Evolutionary conservation across 306 rosid species (phyloP).

Genomic region (Prunus davidiana): DNA sequence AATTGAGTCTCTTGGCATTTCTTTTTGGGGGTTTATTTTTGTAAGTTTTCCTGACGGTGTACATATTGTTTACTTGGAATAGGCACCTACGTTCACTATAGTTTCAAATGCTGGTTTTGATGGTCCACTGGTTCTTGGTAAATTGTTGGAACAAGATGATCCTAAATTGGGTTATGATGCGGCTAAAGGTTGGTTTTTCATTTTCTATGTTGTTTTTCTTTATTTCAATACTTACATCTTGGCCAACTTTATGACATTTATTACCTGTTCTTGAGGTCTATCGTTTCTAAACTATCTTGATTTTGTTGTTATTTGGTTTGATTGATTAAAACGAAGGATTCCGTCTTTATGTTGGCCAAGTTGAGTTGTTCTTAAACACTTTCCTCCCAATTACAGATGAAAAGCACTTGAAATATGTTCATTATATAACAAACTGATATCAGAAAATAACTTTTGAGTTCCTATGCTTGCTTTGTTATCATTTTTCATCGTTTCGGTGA

Average conservation of each 20-base stretch:
- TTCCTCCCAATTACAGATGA: not conserved
- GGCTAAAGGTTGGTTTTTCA: slow-evolving; percentile 60
- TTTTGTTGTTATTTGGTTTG: not conserved
- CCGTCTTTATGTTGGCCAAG: not conserved
- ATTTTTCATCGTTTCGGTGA: not conserved
- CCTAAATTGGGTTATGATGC: slow-evolving; percentile 67
- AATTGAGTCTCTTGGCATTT: slow-evolving; percentile 7
- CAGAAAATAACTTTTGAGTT: not conserved
- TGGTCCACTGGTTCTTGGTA: slow-evolving; percentile 67
- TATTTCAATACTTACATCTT: not conserved
- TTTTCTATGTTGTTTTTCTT: not conserved
- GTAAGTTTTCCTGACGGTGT: slow-evolving; percentile 22
- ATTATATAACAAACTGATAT: not conserved
- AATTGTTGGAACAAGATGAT: slow-evolving; percentile 86
- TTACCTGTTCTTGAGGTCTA: not conserved
- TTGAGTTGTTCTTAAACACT: not conserved
- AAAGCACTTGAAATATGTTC: not conserved
- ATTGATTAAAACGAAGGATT: not conserved
- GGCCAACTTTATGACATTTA: not conserved
- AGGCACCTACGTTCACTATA: slow-evolving; percentile 80
- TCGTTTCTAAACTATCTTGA: not conserved
- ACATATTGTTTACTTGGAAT: slow-evolving; percentile 14
- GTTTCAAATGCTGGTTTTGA: slow-evolving; percentile 85
- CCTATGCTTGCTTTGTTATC: not conserved
- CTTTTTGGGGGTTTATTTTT: slow-evolving; percentile 10